Evolutionary conservation across 805 yeast genomes (phyloP), one percentile per base, ranked within the genome.

Genomic region (Pichia membranifaciens): DNA sequence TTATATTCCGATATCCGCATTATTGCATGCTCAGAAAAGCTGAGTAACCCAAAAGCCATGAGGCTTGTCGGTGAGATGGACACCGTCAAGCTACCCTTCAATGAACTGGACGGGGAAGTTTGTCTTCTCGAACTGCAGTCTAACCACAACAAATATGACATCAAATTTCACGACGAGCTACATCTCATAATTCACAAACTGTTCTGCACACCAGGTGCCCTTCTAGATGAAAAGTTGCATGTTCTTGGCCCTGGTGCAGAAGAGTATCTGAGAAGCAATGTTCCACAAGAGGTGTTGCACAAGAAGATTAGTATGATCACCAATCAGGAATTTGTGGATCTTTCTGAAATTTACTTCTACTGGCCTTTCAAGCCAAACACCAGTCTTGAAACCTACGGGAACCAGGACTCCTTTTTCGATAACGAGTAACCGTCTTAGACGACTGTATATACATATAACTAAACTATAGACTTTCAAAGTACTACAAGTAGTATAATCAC

Each of bases 331-430:
- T 69, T 83, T 50, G 49, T 69, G 5, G 54, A 61, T 5, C 59
- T 90, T 5, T 70, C 80, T 9, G 64, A 74, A 3, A 70, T 66
- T 2, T 87, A 83, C 59, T 72, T 70, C 37, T 58, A 66, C 13
- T 91, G 97, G 98, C 93, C 97, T 0, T 91, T 89, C 70, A 88
- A 82, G 62, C 97, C 67, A 3, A 54, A 61, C 41, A 50, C 57
- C 8, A 52, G 47, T n/a, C 48, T 62, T 15, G 65, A 62, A 16
- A 47, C 50, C 5, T 47, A 43, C 12, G 35, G 37, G 3, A 43
- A 21, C 23, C 36, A 38, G 4, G 50, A 47, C 3, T 28, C 50
- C 7, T 47, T 47, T 18, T 43, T 40, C 13, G 38, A 33, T 16
- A 9, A 12, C 6, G 38, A 32, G 21, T 33, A 42, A 33, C 4